Evolutionary conservation across 257 asterid genomes (phyloP).

Genomic region (Nicotiana sylvestris): DNA sequence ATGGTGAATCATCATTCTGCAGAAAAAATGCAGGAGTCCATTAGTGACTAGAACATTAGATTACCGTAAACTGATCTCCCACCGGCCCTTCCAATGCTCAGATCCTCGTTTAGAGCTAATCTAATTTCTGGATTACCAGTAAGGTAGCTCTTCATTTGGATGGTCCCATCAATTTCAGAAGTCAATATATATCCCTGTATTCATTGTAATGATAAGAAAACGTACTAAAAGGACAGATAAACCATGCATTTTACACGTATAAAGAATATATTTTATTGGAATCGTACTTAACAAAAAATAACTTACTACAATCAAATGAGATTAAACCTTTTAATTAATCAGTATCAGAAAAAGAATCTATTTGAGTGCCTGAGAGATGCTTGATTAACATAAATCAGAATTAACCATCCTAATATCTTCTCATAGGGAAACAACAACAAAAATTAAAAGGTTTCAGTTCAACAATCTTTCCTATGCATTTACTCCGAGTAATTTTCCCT

Average conservation of each 20-base stretch:
- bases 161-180: conserved; percentile 98
- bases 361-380: neutral
- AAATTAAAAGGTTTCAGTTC: neutral
- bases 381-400: neutral
- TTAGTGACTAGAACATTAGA: conserved; percentile 7
- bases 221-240: neutral
- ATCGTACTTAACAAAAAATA: neutral
- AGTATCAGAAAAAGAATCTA: neutral
- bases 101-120: conserved; percentile 93
- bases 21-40: neutral
- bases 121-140: conserved; percentile 97
- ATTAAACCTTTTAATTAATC: neutral
- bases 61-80: conserved; percentile 73
- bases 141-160: conserved; percentile 99
- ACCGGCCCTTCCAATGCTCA: conserved; percentile 64
- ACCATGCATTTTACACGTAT: neutral
- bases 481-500: neutral
- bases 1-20: neutral
- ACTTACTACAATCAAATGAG: neutral
- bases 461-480: neutral
- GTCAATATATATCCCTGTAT: conserved; percentile 75
- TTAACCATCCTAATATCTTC: neutral
- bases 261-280: neutral
- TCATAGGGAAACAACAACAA: neutral
- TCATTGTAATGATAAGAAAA: conserved; percentile 5